These are phyloP conservation scores for Daldinia sp. DNA, from an alignment of 2,329 filamentous ascomycete species.

Conservation along the genomic window DNA sequence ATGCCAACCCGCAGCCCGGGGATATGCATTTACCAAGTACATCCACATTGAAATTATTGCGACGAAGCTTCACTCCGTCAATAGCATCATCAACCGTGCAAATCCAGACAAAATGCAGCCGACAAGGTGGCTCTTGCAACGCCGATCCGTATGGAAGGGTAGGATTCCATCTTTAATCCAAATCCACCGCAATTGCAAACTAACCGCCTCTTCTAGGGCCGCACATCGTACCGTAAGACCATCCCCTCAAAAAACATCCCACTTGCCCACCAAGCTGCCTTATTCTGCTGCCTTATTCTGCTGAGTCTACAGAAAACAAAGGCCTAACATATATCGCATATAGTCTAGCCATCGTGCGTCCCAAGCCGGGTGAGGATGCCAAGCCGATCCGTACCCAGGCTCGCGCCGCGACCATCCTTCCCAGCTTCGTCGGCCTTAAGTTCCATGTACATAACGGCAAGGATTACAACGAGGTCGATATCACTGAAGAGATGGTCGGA, in stretches of 20 bases:
- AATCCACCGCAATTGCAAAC: slow-evolving; percentile 4
- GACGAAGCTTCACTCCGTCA: slow-evolving; percentile 33
- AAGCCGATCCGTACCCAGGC: slow-evolving; percentile 88
- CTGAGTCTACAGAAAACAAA: neutral
- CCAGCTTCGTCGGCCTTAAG: slow-evolving; percentile 89
- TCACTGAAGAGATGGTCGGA: slow-evolving; percentile 97
- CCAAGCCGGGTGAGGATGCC: slow-evolving; percentile 70
- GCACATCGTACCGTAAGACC: slow-evolving; percentile 76
- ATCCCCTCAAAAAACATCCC: neutral
- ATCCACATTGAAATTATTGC: slow-evolving; percentile 28
- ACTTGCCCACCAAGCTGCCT: neutral
- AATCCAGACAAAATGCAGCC: slow-evolving; percentile 52
- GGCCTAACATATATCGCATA: slow-evolving; percentile 2
- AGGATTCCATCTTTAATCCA: slow-evolving; percentile 15
- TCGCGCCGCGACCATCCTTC: slow-evolving; percentile 87
- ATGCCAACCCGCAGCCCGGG: slow-evolving; percentile 9
- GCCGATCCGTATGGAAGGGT: slow-evolving; percentile 55
- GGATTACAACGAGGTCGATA: slow-evolving; percentile 81
- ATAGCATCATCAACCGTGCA: slow-evolving; percentile 17
- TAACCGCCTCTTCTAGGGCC: slow-evolving; percentile 63
- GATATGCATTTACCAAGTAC: slow-evolving; percentile 6
- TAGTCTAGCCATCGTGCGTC: slow-evolving; percentile 74
- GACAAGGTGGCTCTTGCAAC: slow-evolving; percentile 53
- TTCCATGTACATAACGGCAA: slow-evolving; percentile 96
- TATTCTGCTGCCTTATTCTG: neutral